Evolutionary conservation across 106 monocot genomes (phyloP).

Genomic region (Dendrobium nobile): DNA sequence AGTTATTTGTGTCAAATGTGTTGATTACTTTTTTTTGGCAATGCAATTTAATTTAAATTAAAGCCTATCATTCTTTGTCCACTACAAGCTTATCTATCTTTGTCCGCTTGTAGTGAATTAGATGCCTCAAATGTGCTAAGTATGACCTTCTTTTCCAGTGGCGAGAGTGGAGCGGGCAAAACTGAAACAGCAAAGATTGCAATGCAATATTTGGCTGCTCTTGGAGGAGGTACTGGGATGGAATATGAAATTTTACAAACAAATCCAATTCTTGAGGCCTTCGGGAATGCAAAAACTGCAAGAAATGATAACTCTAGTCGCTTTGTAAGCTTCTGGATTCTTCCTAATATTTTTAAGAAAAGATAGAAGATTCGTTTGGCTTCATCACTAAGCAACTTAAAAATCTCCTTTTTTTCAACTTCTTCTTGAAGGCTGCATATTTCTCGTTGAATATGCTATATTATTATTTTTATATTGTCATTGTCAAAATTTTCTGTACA

Average conservation of each 20-base stretch:
- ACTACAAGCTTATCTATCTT: neutral
- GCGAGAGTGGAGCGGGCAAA: slow-evolving; percentile 99
- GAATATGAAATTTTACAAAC: slow-evolving; percentile 96
- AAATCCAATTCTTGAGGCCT: slow-evolving; percentile 96
- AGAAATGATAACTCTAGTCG: slow-evolving; percentile 98
- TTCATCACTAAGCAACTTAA: neutral
- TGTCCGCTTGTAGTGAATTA: neutral
- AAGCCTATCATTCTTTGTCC: neutral
- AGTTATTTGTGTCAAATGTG: neutral
- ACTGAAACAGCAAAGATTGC: slow-evolving; percentile 99
- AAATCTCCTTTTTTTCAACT: neutral
- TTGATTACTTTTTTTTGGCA: neutral
- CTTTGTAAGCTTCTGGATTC: slow-evolving; percentile 61
- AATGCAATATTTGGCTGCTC: slow-evolving; percentile 96
- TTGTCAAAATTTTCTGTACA: neutral
- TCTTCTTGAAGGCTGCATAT: neutral
- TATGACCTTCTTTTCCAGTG: slow-evolving; percentile 35
- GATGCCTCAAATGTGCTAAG: slow-evolving; percentile 1
- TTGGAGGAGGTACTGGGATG: slow-evolving; percentile 95
- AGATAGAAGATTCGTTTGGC: neutral
- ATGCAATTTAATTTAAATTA: neutral
- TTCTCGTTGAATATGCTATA: slow-evolving; percentile 7
- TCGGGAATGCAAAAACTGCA: slow-evolving; percentile 95
- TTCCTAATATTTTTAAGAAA: slow-evolving; percentile 5
- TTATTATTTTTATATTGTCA: neutral